A percentile compares a stretch with the other conserved stretches of the same genome.
Conservation (phyloP, 1,139 yeast species). For the Taphrina pruni region DNA sequence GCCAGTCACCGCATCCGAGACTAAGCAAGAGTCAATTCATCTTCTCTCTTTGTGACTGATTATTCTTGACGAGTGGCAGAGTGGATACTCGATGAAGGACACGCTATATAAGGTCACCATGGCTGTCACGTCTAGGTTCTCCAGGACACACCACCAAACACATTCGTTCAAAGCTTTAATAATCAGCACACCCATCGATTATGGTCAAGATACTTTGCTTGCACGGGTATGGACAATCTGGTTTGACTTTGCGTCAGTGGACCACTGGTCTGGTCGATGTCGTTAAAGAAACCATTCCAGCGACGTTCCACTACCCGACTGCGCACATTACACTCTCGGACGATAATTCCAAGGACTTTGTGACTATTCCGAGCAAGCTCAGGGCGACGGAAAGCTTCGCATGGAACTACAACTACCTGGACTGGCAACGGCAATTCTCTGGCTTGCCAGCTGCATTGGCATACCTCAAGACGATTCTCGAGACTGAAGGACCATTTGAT, state of each 20-base stretch:
- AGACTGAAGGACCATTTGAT: constrained; percentile 79
- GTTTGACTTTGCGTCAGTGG: constrained; percentile 22
- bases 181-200: background rate
- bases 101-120: background rate
- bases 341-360: constrained; percentile 29
- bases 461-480: constrained; percentile 49
- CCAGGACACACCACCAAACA: constrained; percentile 8
- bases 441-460: constrained; percentile 24
- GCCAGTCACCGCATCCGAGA: constrained; percentile 1
- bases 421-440: constrained; percentile 39
- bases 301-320: constrained; percentile 30
- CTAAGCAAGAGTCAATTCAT: background rate
- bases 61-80: no score
- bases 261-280: constrained; percentile 15
- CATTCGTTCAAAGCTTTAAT: background rate
- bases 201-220: constrained; percentile 36
- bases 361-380: constrained; percentile 29
- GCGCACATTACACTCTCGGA: constrained; percentile 34
- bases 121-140: background rate
- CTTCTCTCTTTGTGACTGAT: background rate
- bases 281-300: constrained; percentile 14
- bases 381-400: constrained; percentile 23
- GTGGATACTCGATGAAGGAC: background rate
- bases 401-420: constrained; percentile 41
- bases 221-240: constrained; percentile 37